These are phyloP conservation scores for Candida corydali DNA, from an alignment of 805 yeast genomes.

Conservation along the genomic window DNA sequence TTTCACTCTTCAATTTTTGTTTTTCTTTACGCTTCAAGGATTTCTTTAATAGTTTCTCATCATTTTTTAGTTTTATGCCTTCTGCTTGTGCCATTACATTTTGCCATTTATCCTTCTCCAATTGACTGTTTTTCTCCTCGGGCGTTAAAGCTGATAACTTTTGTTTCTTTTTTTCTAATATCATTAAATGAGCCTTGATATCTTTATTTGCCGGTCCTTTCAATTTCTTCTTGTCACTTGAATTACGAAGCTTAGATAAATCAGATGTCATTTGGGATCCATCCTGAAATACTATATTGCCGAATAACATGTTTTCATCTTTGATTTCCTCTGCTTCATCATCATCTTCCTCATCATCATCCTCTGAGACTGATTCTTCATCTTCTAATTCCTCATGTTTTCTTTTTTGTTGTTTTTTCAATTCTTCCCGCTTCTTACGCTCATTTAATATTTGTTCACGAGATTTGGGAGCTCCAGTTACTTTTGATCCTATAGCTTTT, in stretches of 20 bases:
- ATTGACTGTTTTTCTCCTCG: conserved; percentile 55
- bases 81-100: conserved; percentile 80
- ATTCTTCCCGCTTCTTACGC: conserved; percentile 47
- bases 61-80: conserved; percentile 85
- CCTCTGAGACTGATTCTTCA: conserved; percentile 40
- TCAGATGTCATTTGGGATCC: conserved; percentile 80
- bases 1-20: conserved; percentile 77
- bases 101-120: conserved; percentile 81
- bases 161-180: conserved; percentile 69
- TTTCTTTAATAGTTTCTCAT: conserved; percentile 81
- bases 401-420: conserved; percentile 41
- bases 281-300: conserved; percentile 77
- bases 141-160: conserved; percentile 55
- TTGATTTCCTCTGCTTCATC: conserved; percentile 24
- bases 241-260: conserved; percentile 47
- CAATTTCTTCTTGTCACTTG: conserved; percentile 47
- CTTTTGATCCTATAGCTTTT: conserved; percentile 86
- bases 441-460: conserved; percentile 75
- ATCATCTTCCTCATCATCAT: conserved; percentile 32
- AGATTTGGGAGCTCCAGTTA: conserved; percentile 76
- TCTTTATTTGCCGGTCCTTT: conserved; percentile 89
- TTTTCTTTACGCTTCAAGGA: conserved; percentile 82
- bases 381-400: conserved; percentile 26
- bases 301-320: conserved; percentile 55
- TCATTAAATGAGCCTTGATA: conserved; percentile 72